Evolutionary conservation across 2,329 filamentous ascomycete genomes (phyloP).

Genomic region (Lasiodiplodia sp.): DNA sequence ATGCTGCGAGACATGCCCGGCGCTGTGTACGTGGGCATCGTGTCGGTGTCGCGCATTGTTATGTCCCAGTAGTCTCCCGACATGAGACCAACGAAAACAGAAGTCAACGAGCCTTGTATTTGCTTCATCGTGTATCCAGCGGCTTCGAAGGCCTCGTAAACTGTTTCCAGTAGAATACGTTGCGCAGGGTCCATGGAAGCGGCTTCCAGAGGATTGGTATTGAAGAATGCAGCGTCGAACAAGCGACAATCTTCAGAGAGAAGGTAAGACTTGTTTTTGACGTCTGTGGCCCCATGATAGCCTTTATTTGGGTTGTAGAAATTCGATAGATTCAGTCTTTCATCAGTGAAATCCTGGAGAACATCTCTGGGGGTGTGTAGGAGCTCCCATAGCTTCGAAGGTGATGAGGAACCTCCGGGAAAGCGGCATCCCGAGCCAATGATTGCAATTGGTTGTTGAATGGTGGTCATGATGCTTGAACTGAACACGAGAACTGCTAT

Average conservation of each 20-base stretch:
- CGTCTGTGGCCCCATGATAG: constrained; percentile 11
- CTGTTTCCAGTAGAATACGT: constrained; percentile 34
- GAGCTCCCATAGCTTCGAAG: constrained; percentile 47
- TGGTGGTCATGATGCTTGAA: neutral
- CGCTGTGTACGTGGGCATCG: constrained; percentile 29
- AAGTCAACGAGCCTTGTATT: constrained; percentile 30
- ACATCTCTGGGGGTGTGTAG: constrained; percentile 41
- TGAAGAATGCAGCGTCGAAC: constrained; percentile 44
- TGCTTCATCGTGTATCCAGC: constrained; percentile 31
- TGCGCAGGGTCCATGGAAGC: constrained; percentile 38
- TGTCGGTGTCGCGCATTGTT: constrained; percentile 34
- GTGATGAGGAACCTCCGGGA: constrained; percentile 41
- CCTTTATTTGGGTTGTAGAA: constrained; percentile 33
- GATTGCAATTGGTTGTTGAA: constrained; percentile 42
- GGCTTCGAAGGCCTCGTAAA: constrained; percentile 34
- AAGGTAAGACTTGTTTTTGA: constrained; percentile 32
- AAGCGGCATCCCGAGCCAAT: constrained; percentile 48
- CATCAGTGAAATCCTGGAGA: constrained; percentile 37
- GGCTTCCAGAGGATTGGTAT: constrained; percentile 40
- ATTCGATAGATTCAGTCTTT: constrained; percentile 40
- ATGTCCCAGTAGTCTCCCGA: constrained; percentile 31
- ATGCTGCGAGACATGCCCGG: constrained; percentile 35
- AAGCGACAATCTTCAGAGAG: constrained; percentile 34
- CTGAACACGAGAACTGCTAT: neutral
- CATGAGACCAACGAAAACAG: constrained; percentile 33